phyloP scores from a whole-genome alignment of 768 basidiomycete species.

The Boletellus ananiceps region DNA sequence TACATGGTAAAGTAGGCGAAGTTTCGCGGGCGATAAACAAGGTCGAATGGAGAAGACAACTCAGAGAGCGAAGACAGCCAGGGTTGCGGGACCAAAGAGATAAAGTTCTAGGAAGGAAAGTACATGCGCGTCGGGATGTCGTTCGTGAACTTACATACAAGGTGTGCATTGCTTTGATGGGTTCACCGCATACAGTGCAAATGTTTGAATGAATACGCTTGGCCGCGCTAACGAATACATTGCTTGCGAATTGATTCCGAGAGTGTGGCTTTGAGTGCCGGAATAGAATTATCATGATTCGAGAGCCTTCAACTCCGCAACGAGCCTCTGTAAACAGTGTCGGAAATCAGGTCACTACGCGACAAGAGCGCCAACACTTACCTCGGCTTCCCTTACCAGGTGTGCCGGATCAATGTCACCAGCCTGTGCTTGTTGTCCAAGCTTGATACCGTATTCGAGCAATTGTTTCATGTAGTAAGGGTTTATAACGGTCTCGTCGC shows the following conservation, averaged over 20 bases:
- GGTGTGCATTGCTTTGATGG: conserved; percentile 20
- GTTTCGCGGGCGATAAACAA: conserved; percentile 10
- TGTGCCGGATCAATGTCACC: conserved; percentile 43
- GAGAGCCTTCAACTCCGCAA: conserved; percentile 55
- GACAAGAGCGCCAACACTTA: conserved; percentile 25
- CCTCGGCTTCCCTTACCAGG: conserved; percentile 54
- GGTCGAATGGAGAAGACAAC: conserved; percentile 14
- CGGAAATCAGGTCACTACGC: background rate
- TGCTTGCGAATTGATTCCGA: conserved; percentile 17
- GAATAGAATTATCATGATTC: conserved; percentile 29
- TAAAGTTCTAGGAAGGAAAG: conserved; percentile 20
- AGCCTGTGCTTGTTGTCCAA: conserved; percentile 42
- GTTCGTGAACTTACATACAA: conserved; percentile 31
- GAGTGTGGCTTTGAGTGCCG: conserved; percentile 1
- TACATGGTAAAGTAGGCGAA: conserved; percentile 6
- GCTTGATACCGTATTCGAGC: conserved; percentile 62
- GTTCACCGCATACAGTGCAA: conserved; percentile 27
- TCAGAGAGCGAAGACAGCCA: conserved; percentile 26
- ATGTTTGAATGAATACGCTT: conserved; percentile 20
- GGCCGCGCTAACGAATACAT: conserved; percentile 26
- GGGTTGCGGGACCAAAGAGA: conserved; percentile 11
- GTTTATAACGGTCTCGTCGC: conserved; percentile 68
- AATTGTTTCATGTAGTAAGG: conserved; percentile 78
- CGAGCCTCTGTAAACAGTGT: conserved; percentile 46
- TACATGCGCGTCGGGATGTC: conserved; percentile 20